phyloP scores from a whole-genome alignment of 1,139 yeast genomes.

The Yamadazyma kanchanaburiensis region DNA sequence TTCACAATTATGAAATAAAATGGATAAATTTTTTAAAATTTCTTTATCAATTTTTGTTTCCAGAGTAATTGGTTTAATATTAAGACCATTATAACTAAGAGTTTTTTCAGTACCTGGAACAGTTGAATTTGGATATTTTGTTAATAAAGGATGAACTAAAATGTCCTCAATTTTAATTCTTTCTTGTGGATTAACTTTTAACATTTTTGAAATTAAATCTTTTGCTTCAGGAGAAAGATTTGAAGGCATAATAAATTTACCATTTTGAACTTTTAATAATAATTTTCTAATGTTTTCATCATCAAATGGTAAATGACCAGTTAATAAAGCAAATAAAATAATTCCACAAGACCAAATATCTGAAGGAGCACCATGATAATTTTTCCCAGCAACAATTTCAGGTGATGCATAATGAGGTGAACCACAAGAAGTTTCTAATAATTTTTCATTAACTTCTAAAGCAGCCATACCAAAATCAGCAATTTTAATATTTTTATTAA shows the following conservation, averaged over 20 bases:
- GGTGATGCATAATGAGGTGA: slow-evolving; percentile 99
- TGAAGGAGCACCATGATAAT: slow-evolving; percentile 94
- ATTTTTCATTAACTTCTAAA: slow-evolving; percentile 75
- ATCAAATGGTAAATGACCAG: slow-evolving; percentile 96
- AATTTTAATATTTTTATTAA: slow-evolving; percentile 83
- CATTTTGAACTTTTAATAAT: slow-evolving; percentile 86
- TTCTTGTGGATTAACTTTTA: slow-evolving; percentile 72
- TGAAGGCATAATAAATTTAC: slow-evolving; percentile 79
- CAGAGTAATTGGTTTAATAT: slow-evolving; percentile 48
- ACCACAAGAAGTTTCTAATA: slow-evolving; percentile 94
- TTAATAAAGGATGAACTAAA: slow-evolving; percentile 72
- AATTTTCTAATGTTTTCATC: slow-evolving; percentile 89
- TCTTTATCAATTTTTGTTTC: slow-evolving; percentile 70
- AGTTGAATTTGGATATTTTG: slow-evolving; percentile 64
- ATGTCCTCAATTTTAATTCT: slow-evolving; percentile 77
- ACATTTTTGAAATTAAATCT: slow-evolving; percentile 79
- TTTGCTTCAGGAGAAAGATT: slow-evolving; percentile 79
- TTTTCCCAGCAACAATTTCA: slow-evolving; percentile 91
- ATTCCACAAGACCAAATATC: slow-evolving; percentile 99
- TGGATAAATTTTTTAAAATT: slow-evolving; percentile 79
- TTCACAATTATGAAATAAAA: slow-evolving; percentile 86
- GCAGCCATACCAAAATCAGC: slow-evolving; percentile 99
- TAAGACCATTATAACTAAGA: slow-evolving; percentile 24
- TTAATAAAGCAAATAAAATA: slow-evolving; percentile 84
- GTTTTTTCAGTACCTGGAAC: slow-evolving; percentile 18